A percentile compares a stretch with the other conserved stretches of the same genome.
These are phyloP conservation scores for Cutaneotrichosporon sp. DNA, from an alignment of 1,284 basidiomycete genomes.

Conservation along the genomic window DNA sequence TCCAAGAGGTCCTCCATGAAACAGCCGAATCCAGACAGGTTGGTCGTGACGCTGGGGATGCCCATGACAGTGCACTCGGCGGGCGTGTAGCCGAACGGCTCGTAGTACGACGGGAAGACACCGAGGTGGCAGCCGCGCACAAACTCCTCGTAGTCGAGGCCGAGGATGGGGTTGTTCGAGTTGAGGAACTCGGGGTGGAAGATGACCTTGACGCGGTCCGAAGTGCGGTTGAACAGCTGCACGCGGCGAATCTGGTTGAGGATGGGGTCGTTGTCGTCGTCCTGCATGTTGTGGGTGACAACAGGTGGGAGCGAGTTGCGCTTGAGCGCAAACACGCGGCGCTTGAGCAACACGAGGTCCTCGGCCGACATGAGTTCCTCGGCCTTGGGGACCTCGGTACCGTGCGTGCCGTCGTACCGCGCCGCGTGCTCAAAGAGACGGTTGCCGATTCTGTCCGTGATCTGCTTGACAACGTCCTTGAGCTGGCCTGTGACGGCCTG, in stretches of 20 bases:
- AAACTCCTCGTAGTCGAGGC: conserved; percentile 98
- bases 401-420: conserved; percentile 73
- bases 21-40: conserved; percentile 94
- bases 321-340: conserved; percentile 93
- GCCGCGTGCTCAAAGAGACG: conserved; percentile 92
- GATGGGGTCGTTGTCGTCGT: conserved; percentile 88
- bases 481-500: conserved; percentile 97
- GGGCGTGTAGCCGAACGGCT: conserved; percentile 58
- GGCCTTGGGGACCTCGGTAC: conserved; percentile 67
- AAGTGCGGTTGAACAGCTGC: conserved; percentile 78
- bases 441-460: conserved; percentile 87
- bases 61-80: conserved; percentile 78
- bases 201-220: conserved; percentile 90
- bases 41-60: conserved; percentile 94
- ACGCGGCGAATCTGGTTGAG: conserved; percentile 91
- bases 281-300: conserved; percentile 96
- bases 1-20: conserved; percentile 99
- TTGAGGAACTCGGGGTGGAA: conserved; percentile 99
- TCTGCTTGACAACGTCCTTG: conserved; percentile 89
- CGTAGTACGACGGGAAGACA: conserved; percentile 89
- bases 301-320: conserved; percentile 89
- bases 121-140: conserved; percentile 96
- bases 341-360: conserved; percentile 93
- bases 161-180: conserved; percentile 94
- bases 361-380: conserved; percentile 80